Base-by-base conservation (phyloP, 108 stramenopile species). In the Schizochytrium sp. region DNA sequence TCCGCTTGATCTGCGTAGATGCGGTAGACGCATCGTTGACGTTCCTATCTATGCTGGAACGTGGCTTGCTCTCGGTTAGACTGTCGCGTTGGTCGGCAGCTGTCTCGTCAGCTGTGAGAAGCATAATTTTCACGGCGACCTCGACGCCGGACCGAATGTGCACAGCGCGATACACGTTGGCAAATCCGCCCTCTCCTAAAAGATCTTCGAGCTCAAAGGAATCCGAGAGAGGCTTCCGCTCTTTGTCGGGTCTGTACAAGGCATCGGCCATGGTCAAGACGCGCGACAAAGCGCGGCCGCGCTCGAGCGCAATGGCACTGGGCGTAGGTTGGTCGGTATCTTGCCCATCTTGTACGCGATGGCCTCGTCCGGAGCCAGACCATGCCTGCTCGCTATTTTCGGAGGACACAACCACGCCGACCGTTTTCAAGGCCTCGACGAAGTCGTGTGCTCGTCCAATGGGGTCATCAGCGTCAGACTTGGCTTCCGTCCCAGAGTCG, bases 111-210 rank as follows among this genome's bases (percentile, higher is more conserved):
- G 14, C 18, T 69, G 10, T 18, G 45, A 83, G 51, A 28, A 83
- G 76, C 76, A 83, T 83, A 2, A 83, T 83, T 53, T 83, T 83
- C 51, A 83, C 76, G 6, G 76, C 76, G 25, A 83, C 76, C 48
- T 83, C 76, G 23, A 18, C 28, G 23, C 76, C 76, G 23, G 76
- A 83, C 28, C n/a, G 14, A 6, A 43, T 43, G 48, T 83, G 76
- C 44, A 83, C 28, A 8, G 76, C 76, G 45, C 48, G 45, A 53
- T 83, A 83, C 45, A 83, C 76, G 23, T 83, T 83, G 19, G 76
- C 76, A 83, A 83, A 83, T 6, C 76, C 76, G 23, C 76, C 76
- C 28, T 83, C 76, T 12, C 76, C 76, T 45, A 83, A 5, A 47
- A 83, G 6, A 12, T 83, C 76, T 8, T 28, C n/a, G 5, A 83